Conservation (phyloP, 2,329 filamentous ascomycete genomes). For the Neospermospora avenae region DNA sequence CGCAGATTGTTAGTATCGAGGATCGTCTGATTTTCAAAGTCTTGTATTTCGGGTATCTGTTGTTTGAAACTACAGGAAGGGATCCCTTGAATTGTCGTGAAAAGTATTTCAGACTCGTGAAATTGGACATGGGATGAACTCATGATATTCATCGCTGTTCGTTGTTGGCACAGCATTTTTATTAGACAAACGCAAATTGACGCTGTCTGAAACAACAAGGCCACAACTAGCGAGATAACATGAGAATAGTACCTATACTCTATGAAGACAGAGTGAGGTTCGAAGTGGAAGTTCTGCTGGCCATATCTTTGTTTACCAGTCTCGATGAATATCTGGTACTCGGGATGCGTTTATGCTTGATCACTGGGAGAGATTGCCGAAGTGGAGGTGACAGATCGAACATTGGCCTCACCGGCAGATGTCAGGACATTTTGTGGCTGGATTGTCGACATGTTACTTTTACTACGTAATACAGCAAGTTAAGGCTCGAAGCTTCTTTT, state of each 20-base stretch:
- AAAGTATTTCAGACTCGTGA: not conserved
- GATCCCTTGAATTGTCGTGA: not conserved
- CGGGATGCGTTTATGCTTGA: constrained; percentile 8
- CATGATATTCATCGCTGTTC: not conserved
- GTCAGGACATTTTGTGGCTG: not conserved
- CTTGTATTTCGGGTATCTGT: not conserved
- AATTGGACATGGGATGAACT: constrained; percentile 16
- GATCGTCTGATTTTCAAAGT: not conserved
- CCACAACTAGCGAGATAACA: not conserved
- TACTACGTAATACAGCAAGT: constrained; percentile 3
- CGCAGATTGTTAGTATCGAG: constrained; percentile 8
- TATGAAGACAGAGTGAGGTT: not conserved
- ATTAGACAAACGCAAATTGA: not conserved
- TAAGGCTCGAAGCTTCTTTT: constrained; percentile 11
- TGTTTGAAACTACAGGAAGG: not conserved
- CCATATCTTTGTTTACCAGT: not conserved
- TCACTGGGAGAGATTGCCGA: too few species aligned
- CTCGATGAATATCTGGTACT: constrained; percentile 11
- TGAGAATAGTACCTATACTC: not conserved
- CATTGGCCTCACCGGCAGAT: too few species aligned
- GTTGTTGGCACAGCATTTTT: not conserved
- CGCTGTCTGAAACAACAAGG: not conserved
- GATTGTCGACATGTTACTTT: constrained; percentile 12
- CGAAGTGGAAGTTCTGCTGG: not conserved
- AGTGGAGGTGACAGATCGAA: too few species aligned